Evolutionary conservation across 1,284 basidiomycete genomes (phyloP).

Genomic region (Leccinum griseonigrum): DNA sequence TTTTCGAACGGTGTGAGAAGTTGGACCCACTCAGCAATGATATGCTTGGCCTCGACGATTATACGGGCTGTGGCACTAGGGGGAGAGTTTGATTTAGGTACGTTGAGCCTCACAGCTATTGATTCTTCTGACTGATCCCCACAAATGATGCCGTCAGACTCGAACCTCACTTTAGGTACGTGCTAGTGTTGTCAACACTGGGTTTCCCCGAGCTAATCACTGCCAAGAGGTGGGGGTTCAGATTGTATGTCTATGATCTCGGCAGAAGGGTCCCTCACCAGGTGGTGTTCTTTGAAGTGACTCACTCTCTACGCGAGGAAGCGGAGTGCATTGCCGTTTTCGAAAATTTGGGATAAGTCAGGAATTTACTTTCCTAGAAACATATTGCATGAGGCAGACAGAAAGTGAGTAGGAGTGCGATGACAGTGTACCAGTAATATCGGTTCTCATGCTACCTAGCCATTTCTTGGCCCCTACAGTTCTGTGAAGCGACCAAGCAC

Average conservation of each 20-base stretch:
- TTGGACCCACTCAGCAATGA: slow-evolving; percentile 57
- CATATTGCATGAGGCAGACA: slow-evolving; percentile 58
- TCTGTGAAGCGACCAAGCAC: slow-evolving; percentile 82
- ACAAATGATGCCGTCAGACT: slow-evolving; percentile 42
- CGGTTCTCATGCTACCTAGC: slow-evolving; percentile 41
- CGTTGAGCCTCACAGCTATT: slow-evolving; percentile 75
- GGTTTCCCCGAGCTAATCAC: neutral
- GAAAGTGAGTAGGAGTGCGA: slow-evolving; percentile 57
- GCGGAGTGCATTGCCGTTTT: slow-evolving; percentile 86
- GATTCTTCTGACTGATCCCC: slow-evolving; percentile 67
- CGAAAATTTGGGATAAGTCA: slow-evolving; percentile 71
- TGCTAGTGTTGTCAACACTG: slow-evolving; percentile 4
- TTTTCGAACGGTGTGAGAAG: slow-evolving; percentile 31
- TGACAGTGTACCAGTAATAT: neutral
- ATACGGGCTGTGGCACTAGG: slow-evolving; percentile 40
- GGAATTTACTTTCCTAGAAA: slow-evolving; percentile 77
- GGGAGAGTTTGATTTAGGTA: slow-evolving; percentile 93
- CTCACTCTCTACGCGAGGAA: slow-evolving; percentile 77
- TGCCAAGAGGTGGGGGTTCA: slow-evolving; percentile 70
- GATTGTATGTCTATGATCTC: slow-evolving; percentile 78
- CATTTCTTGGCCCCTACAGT: slow-evolving; percentile 79
- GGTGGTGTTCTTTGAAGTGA: slow-evolving; percentile 99
- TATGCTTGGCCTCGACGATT: slow-evolving; percentile 57
- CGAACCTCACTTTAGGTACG: slow-evolving; percentile 73
- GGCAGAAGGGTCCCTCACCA: slow-evolving; percentile 53